Evolutionary conservation across 306 rosid species (phyloP), one percentile per base, ranked within the genome.

Genomic region (Fragaria iinumae): DNA sequence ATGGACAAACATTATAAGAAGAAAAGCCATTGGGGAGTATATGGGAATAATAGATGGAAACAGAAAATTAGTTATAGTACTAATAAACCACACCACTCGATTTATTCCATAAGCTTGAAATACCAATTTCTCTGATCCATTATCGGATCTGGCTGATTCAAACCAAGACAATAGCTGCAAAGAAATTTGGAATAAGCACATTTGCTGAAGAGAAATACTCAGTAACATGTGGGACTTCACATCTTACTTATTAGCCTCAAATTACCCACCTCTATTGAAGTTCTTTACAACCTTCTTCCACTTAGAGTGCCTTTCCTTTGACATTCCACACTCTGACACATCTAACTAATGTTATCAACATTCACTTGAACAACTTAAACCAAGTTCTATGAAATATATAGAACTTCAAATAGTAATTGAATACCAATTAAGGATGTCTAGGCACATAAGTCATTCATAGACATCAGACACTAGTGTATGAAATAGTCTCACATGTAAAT

Each of bases 211-310:
- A 70, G 44, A 20, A 53, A 49, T 50, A 20, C 0, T 1, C 2
- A 72, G 6, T 56, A 39, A 41, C 53, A 72, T 38, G 14, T 56
- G 76, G 48, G 16, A 66, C n/a, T 18, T 36, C 45, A 66, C 69
- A 18, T 1, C 7, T 17, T 4, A 66, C 27, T 18, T 39, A 57
- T 56, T 39, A 56, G 23, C 67, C 16, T 21, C 11, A 12, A 55
- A 72, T 29, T 14, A 56, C 48, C 77, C 56, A 71, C 38, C 73
- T 47, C n/a, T 41, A 49, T 16, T 49, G 32, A 44, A 0, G 11
- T 25, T 21, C 77, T 72, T 39, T 52, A 25, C 27, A 72, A 20
- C 14, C 67, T 50, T 17, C 12, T 8, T 20, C 47, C 23, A 1
- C 1, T 65, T 65, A 20, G 47, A 18, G 69, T 36, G 47, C 23